phyloP scores from a whole-genome alignment of 495 filamentous ascomycete genomes.

The Annulohypoxylon moriforme region DNA sequence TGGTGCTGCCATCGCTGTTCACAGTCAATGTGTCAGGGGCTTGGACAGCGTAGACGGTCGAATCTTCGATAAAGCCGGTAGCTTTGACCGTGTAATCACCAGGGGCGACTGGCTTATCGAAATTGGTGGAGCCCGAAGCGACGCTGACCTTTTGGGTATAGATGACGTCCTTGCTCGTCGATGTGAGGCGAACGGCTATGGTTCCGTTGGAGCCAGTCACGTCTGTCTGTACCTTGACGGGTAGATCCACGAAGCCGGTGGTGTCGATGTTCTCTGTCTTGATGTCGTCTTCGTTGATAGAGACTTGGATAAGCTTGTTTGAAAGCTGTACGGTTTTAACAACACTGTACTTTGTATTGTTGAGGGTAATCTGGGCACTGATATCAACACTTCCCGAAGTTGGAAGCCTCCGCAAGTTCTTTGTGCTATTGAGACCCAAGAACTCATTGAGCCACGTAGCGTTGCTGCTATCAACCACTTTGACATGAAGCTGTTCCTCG shows the following conservation, averaged over 20 bases:
- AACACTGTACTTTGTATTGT: constrained; percentile 1
- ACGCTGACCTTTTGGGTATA: background rate
- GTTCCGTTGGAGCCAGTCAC: background rate
- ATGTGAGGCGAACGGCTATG: background rate
- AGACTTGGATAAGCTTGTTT: background rate
- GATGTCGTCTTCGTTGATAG: background rate
- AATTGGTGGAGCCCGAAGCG: background rate
- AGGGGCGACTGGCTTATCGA: background rate
- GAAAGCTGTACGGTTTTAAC: background rate
- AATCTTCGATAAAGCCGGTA: background rate
- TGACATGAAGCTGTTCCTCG: constrained; percentile 3
- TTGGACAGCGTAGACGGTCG: background rate
- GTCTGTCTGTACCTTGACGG: background rate
- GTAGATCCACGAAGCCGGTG: constrained; percentile 9
- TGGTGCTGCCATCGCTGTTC: background rate
- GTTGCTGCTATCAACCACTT: background rate
- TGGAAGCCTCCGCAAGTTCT: background rate
- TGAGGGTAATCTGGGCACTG: background rate
- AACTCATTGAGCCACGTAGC: background rate
- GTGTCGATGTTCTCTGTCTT: constrained; percentile 4
- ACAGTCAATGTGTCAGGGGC: background rate
- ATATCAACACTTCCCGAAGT: background rate
- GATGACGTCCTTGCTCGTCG: background rate
- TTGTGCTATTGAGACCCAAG: background rate
- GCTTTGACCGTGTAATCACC: background rate